A percentile compares a stretch with the other conserved stretches of the same genome.
phyloP scores from a whole-genome alignment of 441 rosid species.

The Erodium texanum region DNA sequence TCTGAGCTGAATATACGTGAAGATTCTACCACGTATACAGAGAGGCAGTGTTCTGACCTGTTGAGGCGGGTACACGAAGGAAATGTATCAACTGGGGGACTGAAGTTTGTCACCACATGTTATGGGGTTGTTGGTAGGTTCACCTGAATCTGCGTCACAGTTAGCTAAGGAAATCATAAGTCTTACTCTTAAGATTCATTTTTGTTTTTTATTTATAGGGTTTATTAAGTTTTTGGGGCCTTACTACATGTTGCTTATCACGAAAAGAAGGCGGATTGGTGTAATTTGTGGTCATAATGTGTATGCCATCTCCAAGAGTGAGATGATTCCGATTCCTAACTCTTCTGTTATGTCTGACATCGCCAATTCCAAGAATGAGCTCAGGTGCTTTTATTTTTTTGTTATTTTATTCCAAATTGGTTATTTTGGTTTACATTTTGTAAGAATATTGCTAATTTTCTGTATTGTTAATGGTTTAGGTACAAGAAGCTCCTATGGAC shows the following conservation, averaged over 20 bases:
- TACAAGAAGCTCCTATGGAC: constrained; percentile 90
- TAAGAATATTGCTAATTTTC: not conserved
- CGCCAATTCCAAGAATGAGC: constrained; percentile 62
- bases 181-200: not conserved
- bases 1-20: constrained; percentile 44
- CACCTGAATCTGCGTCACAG: not conserved
- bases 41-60: constrained; percentile 44
- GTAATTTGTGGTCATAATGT: constrained; percentile 54
- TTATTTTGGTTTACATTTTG: not conserved
- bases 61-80: constrained; percentile 58
- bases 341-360: constrained; percentile 44
- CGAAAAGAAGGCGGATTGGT: constrained; percentile 63
- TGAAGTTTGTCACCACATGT: constrained; percentile 58
- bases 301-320: constrained; percentile 51
- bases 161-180: constrained; percentile 2
- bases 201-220: constrained; percentile 29
- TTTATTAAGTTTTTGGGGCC: constrained; percentile 70
- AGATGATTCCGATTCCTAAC: constrained; percentile 46
- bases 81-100: constrained; percentile 57
- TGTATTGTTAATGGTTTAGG: constrained; percentile 30
- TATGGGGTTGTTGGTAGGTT: constrained; percentile 62
- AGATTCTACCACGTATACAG: constrained; percentile 50
- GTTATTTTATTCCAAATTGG: not conserved
- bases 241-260: constrained; percentile 61
- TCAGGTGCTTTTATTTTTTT: constrained; percentile 35